Base-by-base conservation (phyloP, 352 stramenopile species). In the Phytophthora meadii region DNA sequence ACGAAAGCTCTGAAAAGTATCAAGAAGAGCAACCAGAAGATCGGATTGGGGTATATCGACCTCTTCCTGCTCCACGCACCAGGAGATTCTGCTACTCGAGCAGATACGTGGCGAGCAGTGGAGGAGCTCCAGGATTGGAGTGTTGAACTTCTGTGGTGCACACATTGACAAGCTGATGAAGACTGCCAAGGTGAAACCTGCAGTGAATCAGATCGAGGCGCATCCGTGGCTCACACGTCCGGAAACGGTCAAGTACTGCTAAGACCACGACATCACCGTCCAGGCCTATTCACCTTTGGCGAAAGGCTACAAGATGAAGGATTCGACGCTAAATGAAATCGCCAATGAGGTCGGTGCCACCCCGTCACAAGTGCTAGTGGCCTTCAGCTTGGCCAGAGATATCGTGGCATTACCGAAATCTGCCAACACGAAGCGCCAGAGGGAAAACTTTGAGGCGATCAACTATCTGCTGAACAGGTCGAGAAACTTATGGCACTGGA, bases 121-220 rank as follows among this genome's bases (percentile, higher is more conserved):
- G 79, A 89, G 39, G 76, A 89, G 22, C 61, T 80, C 25, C 78
- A 84, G 24, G 24, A 56, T 3, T 56, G 93, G 92, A 41, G 89
- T 98, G 30, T 96, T 80, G 39, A 98, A 98, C 64, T 98, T 96
- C 77, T 72, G 84, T 15, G 65, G 87, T n/a, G 77, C 69, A 3
- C 92, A 98, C 63, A 77, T 97, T 25, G 61, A 87, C 54, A 90
- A 92, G 44, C 68, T 98, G 0, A 84, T 90, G 54, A 69, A 86
- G 53, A 82, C 82, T 19, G 79, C 72, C 32, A 70, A 54, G 6
- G 76, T 82, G 28, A 84, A 85, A 48, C 86, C 88, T 0, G 77
- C 84, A 12, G 88, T 95, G 62, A 95, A 96, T 75, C 88, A 96
- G 65, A 83, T 97, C 36, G 79, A 93, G 53, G 72, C 94, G 60